Percentiles rank a stretch among this genome's conserved stretches.
phyloP scores from a whole-genome alignment of 2,329 filamentous ascomycete species.

The Xylariales sp. region DNA sequence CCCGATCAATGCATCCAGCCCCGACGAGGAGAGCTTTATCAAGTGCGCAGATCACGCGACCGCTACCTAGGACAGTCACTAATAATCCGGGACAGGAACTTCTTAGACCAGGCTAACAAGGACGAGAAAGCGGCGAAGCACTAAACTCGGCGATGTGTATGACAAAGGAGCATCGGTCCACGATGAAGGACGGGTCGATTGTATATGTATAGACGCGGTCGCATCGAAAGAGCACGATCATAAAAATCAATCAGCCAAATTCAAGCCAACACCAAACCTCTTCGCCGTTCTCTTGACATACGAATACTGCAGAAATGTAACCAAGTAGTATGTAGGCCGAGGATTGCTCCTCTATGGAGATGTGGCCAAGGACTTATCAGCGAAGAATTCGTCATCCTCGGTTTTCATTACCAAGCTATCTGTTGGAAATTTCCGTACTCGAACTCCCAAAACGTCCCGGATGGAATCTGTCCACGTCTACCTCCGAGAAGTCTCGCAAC shows the following conservation, averaged over 20 bases:
- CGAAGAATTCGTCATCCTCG: too few species aligned
- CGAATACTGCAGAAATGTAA: too few species aligned
- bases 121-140: constrained; percentile 39
- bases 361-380: too few species aligned
- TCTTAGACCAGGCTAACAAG: constrained; percentile 38
- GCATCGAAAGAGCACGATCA: constrained; percentile 7
- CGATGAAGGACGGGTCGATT: constrained; percentile 6
- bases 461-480: constrained; percentile 11
- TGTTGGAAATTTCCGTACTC: constrained; percentile 14
- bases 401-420: constrained; percentile 14
- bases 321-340: too few species aligned
- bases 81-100: constrained; percentile 35
- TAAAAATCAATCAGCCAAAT: background rate
- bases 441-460: constrained; percentile 14
- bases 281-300: background rate
- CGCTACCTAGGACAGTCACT: constrained; percentile 14
- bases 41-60: constrained; percentile 41
- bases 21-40: constrained; percentile 62
- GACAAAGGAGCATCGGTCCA: constrained; percentile 7
- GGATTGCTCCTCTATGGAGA: too few species aligned
- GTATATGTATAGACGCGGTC: constrained; percentile 13
- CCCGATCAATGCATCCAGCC: constrained; percentile 57
- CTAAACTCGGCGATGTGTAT: constrained; percentile 20
- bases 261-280: background rate
- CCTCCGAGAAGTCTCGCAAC: constrained; percentile 13